Evolutionary conservation across 306 rosid genomes (phyloP).

Genomic region (Rubus parviflorus): DNA sequence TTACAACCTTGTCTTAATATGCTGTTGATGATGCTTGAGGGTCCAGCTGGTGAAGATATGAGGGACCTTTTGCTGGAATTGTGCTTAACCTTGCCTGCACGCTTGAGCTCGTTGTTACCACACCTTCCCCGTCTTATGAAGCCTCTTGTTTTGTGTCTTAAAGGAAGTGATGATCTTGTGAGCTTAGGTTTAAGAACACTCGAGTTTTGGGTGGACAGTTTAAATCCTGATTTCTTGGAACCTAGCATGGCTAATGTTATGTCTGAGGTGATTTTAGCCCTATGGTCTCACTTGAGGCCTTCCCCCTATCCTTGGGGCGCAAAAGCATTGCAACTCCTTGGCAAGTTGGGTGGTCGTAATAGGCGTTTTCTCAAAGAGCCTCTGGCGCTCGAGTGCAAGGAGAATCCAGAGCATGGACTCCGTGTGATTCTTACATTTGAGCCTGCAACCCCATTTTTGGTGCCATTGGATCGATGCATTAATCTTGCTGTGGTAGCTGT

Average conservation of each 20-base stretch:
- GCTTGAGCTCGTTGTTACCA: slow-evolving; percentile 89
- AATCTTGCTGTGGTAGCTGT: slow-evolving; percentile 94
- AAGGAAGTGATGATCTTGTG: slow-evolving; percentile 90
- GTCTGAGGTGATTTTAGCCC: slow-evolving; percentile 88
- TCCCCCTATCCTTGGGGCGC: slow-evolving; percentile 93
- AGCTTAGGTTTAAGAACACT: slow-evolving; percentile 91
- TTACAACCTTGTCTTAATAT: slow-evolving; percentile 95
- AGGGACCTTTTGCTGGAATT: slow-evolving; percentile 88
- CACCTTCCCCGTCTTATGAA: slow-evolving; percentile 94
- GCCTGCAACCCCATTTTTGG: slow-evolving; percentile 98
- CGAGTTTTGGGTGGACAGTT: slow-evolving; percentile 98
- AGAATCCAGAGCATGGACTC: slow-evolving; percentile 95
- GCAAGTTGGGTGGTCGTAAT: slow-evolving; percentile 97
- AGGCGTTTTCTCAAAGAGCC: slow-evolving; percentile 98
- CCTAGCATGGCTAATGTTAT: slow-evolving; percentile 97
- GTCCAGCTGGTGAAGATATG: slow-evolving; percentile 97
- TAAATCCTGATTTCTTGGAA: slow-evolving; percentile 97
- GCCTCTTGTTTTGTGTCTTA: slow-evolving; percentile 90
- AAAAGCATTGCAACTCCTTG: slow-evolving; percentile 96
- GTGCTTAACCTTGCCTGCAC: slow-evolving; percentile 97
- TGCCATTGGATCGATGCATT: slow-evolving; percentile 96
- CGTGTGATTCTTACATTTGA: slow-evolving; percentile 96
- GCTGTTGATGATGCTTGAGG: slow-evolving; percentile 93
- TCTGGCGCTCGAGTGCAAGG: slow-evolving; percentile 92
- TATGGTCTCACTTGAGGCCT: slow-evolving; percentile 97